Evolutionary conservation across 1,139 yeast genomes (phyloP).

Genomic region (Lizanozyma gosingica): DNA sequence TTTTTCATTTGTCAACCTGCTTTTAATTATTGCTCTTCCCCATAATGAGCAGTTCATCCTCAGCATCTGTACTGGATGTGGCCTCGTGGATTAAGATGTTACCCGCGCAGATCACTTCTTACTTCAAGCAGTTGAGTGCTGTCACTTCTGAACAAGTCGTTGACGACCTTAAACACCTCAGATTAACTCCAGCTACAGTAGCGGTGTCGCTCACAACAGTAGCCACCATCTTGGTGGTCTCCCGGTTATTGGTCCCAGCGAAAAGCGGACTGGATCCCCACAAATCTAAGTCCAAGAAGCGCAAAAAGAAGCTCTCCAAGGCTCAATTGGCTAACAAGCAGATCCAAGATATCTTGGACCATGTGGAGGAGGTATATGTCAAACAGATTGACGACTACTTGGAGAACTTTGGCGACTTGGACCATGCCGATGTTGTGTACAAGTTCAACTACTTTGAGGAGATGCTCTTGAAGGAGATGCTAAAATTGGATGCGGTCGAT

Average conservation of each 20-base stretch:
- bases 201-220: conserved; percentile 25
- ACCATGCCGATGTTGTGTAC: conserved; percentile 35
- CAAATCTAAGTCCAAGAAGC: conserved; percentile 9
- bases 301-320: conserved; percentile 30
- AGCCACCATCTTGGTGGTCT: conserved; percentile 18
- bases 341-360: conserved; percentile 33
- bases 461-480: conserved; percentile 53
- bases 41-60: no score
- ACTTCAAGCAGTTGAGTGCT: background rate
- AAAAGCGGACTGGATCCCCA: background rate
- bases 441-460: conserved; percentile 56
- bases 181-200: conserved; percentile 27
- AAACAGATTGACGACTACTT: conserved; percentile 37
- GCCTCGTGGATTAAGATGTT: no score
- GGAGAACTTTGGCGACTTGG: conserved; percentile 22
- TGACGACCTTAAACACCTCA: conserved; percentile 21
- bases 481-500: conserved; percentile 61
- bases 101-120: background rate
- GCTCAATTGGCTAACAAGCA: conserved; percentile 37
- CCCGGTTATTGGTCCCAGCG: conserved; percentile 8
- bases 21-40: no score
- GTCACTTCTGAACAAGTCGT: conserved; percentile 15
- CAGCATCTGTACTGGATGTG: no score
- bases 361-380: conserved; percentile 33
- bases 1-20: no score